Conservation (phyloP, 202 grass and related monocot genomes). For the Setaria italica region DNA sequence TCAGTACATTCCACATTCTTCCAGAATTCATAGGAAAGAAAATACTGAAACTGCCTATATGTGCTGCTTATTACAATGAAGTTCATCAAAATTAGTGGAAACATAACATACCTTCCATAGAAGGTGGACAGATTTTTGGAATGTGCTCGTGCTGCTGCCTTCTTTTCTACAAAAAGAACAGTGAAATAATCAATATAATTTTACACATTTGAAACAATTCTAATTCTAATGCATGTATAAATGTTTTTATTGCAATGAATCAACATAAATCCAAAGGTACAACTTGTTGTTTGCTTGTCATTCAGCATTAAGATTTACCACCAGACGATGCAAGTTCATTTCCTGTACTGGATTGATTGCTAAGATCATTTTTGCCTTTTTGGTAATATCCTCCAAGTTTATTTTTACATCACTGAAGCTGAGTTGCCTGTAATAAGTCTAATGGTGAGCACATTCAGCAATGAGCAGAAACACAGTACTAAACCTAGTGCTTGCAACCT, state of each 20-base stretch:
- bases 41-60: neutral
- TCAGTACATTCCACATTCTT: neutral
- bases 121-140: conserved; percentile 89
- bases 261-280: neutral
- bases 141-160: conserved; percentile 78
- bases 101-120: conserved; percentile 79
- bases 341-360: neutral
- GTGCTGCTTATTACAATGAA: neutral
- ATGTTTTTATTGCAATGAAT: neutral
- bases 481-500: neutral
- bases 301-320: conserved; percentile 19
- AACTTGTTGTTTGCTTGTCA: neutral
- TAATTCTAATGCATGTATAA: neutral
- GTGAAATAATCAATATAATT: neutral
- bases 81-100: conserved; percentile 10
- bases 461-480: conserved; percentile 12
- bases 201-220: conserved; percentile 7
- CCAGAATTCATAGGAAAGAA: neutral
- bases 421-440: neutral
- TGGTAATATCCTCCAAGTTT: neutral
- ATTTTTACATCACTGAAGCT: neutral
- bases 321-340: conserved; percentile 25
- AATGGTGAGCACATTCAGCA: neutral
- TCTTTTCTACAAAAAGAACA: conserved; percentile 63
- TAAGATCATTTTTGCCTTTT: neutral